Base-by-base conservation (phyloP, 371 early-diverging fungal genomes). In the Gilbertella persicaria region DNA sequence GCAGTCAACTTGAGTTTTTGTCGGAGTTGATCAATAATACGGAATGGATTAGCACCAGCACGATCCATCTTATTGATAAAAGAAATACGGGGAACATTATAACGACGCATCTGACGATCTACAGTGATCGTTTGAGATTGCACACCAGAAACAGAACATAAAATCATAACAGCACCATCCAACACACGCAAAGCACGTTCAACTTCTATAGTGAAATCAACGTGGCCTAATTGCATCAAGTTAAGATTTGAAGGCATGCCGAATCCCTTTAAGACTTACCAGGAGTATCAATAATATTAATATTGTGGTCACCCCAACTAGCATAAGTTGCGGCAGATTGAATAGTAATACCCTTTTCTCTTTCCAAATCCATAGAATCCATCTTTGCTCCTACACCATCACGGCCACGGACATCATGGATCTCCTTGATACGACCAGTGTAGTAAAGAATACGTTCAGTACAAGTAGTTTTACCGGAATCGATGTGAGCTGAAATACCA, bases 401-500 rank as follows among this genome's bases (percentile, higher is more conserved):
- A 72, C 91, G 93, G 45, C 97, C 97, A 54, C 95, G 91, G 38
- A 98, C 99, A 69, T 97, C 97, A 71, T 96, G 97, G 59, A 97
- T 96, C 60, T 91, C 90, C 69, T 92, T 87, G 75, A 98, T 98
- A 52, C 95, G 86, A 20, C 98, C 98, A 21, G 98, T 96, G 70
- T 95, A 96, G 75, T 82, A 96, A 41, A 98, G 79, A 53, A 98
- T 91, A 69, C 99, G 93, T 75, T 98, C 99, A 13, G 97, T 96
- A 67, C 95, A 81, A 0, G 99, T 98, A 20, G 99, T 98, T 69
- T 98, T 98, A 58, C 99, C 99, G 30, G 94, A 91, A 66, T 98
- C 99, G 63, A 98, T 97, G 78, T 98, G 99, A 29, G 99, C 99
- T n/a, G 92, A 92, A 64, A 98, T 98, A 66, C 99, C 99, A 69